Evolutionary conservation across 108 stramenopile species (phyloP), one percentile per base, ranked within the genome.

Genomic region (Nannochloropsis gaditana): DNA sequence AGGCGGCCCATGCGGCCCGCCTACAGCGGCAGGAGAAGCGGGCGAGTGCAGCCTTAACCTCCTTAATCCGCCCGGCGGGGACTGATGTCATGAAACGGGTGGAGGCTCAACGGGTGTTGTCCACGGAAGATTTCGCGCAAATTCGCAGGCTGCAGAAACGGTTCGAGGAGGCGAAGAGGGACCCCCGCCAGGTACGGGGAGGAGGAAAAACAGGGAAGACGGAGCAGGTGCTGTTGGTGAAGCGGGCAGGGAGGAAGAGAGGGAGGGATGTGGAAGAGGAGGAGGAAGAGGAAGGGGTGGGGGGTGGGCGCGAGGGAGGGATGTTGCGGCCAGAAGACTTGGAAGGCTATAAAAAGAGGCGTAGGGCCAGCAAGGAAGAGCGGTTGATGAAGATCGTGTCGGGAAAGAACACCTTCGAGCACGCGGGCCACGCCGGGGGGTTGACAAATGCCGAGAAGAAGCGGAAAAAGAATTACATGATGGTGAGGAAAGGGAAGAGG

Each of bases 81-180:
- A 15, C 1, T 0, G 92, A 94, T 79, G 59, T 95, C 44, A 91
- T 92, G 85, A 93, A 93, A 45, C 85, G 95, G 79, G 92, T 94
- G 42, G 95, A 94, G 1, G 88, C 94, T 9, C 94, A 89, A 19
- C 93, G 96, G 9, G 91, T 97, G 43, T 94, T 96, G 79, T 91
- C 94, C 10, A 90, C 90, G 79, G 89, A 91, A 42, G 96, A 97
- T 44, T 95, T 96, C 85, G 93, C 86, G 15, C 94, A 92, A 87
- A 96, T 97, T 50, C 10, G 15, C 10, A 10, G 47, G 47, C 47
- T 50, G 11, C 10, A 50, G 47, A 50, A 50, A 50, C 41, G 84
- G 41, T 43, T 43, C 15, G 41, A 41, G 15, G 84, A 84, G 43
- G 73, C 50, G 41, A 84, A 45, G 42, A 41, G 42, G 43, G 73